phyloP scores from a whole-genome alignment of 805 yeast genomes.

The Jamesozyma piceae region DNA sequence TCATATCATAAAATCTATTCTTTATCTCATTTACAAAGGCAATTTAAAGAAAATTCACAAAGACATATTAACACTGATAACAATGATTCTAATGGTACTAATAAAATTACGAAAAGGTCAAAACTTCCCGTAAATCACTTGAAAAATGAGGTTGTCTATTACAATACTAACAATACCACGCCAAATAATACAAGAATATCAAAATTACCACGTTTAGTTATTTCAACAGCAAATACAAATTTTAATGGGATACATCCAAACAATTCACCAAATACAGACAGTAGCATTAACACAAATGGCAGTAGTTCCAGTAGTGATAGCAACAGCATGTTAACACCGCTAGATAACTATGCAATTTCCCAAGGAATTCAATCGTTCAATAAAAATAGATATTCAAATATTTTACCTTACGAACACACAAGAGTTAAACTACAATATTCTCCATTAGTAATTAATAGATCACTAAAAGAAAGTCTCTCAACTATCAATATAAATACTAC shows the following conservation, averaged over 20 bases:
- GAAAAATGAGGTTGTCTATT: not conserved
- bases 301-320: constrained; percentile 8
- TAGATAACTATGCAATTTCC: constrained; percentile 36
- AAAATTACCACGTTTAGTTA: constrained; percentile 3
- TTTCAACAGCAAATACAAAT: not conserved
- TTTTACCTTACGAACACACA: constrained; percentile 76
- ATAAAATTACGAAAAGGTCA: not conserved
- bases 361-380: constrained; percentile 70
- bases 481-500: not conserved
- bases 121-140: not conserved
- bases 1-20: constrained; percentile 21
- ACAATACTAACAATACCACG: not conserved
- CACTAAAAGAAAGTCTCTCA: not conserved
- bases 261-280: not conserved
- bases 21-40: constrained; percentile 16
- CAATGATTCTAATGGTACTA: not conserved
- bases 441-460: constrained; percentile 11
- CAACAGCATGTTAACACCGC: constrained; percentile 21
- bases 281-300: not conserved
- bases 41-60: constrained; percentile 9
- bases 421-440: constrained; percentile 45
- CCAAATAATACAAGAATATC: not conserved
- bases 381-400: constrained; percentile 80
- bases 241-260: not conserved
- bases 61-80: not conserved